Conservation (phyloP, 164 flowering plant genomes). For the Liquidambar formosana region DNA sequence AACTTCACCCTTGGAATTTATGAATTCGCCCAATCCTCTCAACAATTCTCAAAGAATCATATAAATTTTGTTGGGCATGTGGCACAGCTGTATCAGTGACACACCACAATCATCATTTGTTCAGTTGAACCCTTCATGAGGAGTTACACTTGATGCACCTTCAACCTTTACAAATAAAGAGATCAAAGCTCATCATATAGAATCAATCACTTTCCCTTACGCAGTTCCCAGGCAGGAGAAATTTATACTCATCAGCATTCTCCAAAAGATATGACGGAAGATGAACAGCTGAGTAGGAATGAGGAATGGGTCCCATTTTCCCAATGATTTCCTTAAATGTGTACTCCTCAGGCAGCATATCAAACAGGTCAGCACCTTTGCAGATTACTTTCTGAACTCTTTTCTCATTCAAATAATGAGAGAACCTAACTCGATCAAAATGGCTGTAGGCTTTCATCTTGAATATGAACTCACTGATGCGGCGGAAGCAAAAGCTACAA, state of each 20-base stretch:
- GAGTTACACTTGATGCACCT: conserved; percentile 24
- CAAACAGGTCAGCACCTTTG: conserved; percentile 58
- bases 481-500: conserved; percentile 88
- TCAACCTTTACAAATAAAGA: conserved; percentile 22
- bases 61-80: conserved; percentile 14
- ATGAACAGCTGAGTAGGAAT: conserved; percentile 61
- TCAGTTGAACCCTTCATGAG: conserved; percentile 17
- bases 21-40: conserved; percentile 13
- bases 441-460: conserved; percentile 99
- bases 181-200: background rate
- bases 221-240: conserved; percentile 59
- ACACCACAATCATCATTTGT: conserved; percentile 22
- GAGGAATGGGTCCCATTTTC: conserved; percentile 67
- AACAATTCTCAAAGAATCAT: conserved; percentile 23
- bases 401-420: conserved; percentile 58
- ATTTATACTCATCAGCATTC: conserved; percentile 33
- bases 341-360: conserved; percentile 68
- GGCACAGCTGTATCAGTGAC: conserved; percentile 18
- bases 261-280: conserved; percentile 54
- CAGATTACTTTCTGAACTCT: conserved; percentile 78
- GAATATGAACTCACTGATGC: conserved; percentile 69
- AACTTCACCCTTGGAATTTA: conserved; percentile 11
- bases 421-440: conserved; percentile 73
- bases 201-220: conserved; percentile 42
- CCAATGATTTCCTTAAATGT: conserved; percentile 62